These are phyloP conservation scores for Perkinsus marinus DNA, from an alignment of 169 alveolate genomes.

Conservation along the genomic window DNA sequence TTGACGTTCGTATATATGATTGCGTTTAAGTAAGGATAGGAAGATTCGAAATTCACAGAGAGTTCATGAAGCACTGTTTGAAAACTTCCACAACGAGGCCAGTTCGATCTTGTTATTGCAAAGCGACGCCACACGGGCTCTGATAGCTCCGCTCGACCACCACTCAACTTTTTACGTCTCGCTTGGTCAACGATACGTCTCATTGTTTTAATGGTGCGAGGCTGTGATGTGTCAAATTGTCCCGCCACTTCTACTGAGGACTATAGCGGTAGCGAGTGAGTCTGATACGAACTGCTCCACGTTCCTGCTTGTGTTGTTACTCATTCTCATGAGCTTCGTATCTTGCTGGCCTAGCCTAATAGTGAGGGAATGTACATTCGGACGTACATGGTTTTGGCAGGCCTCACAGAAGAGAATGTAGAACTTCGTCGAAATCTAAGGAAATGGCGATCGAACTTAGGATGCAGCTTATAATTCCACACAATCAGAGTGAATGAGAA, in stretches of 20 bases:
- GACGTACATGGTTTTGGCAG: too few species aligned
- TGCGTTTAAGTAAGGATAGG: background rate
- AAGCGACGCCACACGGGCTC: too few species aligned
- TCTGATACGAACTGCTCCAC: background rate
- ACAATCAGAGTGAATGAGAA: too few species aligned
- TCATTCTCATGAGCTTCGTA: background rate
- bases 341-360: too few species aligned
- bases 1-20: background rate
- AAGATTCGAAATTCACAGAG: background rate
- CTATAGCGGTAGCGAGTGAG: background rate
- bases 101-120: background rate
- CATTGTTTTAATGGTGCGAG: background rate
- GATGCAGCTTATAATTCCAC: too few species aligned
- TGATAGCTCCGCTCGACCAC: too few species aligned
- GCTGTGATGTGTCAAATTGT: background rate
- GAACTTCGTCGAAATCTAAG: background rate
- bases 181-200: background rate
- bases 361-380: background rate
- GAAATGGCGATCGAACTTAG: background rate
- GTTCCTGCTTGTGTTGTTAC: background rate
- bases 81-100: background rate
- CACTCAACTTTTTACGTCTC: background rate
- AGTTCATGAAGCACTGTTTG: background rate
- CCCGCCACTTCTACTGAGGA: background rate
- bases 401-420: background rate